Conservation (phyloP, 768 basidiomycete species). For the Galerina sulciceps region DNA sequence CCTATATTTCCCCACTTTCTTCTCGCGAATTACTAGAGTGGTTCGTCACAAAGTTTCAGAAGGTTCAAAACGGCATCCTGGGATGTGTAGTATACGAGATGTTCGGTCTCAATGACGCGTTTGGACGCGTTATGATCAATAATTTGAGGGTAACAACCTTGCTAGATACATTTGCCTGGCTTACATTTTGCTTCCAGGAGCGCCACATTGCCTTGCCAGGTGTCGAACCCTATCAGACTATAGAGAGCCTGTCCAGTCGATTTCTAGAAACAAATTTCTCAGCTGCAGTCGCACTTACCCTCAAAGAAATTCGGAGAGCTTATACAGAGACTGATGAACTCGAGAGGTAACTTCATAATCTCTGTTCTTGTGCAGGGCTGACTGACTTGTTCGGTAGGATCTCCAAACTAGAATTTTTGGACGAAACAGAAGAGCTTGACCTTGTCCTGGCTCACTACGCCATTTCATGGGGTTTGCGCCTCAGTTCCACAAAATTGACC, state of each 20-base stretch:
- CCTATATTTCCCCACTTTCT: slow-evolving; percentile 73
- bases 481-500: slow-evolving; percentile 18
- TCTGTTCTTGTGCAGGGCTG: not conserved
- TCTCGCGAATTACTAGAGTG: slow-evolving; percentile 69
- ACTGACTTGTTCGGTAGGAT: slow-evolving; percentile 51
- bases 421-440: slow-evolving; percentile 94
- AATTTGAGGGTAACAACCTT: slow-evolving; percentile 71
- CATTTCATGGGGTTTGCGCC: slow-evolving; percentile 69
- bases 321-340: slow-evolving; percentile 55
- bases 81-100: slow-evolving; percentile 88
- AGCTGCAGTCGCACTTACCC: slow-evolving; percentile 56
- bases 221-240: slow-evolving; percentile 60
- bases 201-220: slow-evolving; percentile 81
- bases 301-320: slow-evolving; percentile 68
- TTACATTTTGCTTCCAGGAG: slow-evolving; percentile 40
- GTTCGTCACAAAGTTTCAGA: slow-evolving; percentile 65
- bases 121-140: slow-evolving; percentile 90
- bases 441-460: slow-evolving; percentile 90
- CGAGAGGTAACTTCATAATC: slow-evolving; percentile 50
- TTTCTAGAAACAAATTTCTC: slow-evolving; percentile 65
- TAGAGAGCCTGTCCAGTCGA: slow-evolving; percentile 59
- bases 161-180: not conserved
- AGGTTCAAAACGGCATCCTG: slow-evolving; percentile 32
- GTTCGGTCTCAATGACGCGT: slow-evolving; percentile 85
- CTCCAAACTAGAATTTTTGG: slow-evolving; percentile 81